Evolutionary conservation across 805 yeast species (phyloP).

Genomic region (Metschnikowia borealis): DNA sequence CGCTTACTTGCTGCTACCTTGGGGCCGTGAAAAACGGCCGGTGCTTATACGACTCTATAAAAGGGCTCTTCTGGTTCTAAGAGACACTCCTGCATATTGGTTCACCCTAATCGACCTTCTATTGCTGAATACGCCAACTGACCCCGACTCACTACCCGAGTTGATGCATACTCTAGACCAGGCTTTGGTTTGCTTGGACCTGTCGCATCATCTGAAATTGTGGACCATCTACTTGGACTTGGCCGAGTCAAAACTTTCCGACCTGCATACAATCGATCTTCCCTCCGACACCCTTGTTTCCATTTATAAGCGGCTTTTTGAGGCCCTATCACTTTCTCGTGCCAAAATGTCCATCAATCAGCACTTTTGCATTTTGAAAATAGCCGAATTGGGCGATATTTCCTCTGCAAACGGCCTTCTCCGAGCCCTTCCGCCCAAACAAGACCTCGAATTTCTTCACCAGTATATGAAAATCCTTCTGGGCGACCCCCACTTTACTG

Average conservation of each 20-base stretch:
- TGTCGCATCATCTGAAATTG: conserved; percentile 43
- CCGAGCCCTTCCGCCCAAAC: background rate
- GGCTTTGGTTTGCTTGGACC: conserved; percentile 46
- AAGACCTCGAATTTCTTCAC: conserved; percentile 2
- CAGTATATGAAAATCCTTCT: conserved; percentile 8
- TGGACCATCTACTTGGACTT: conserved; percentile 52
- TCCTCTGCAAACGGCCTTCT: conserved; percentile 29
- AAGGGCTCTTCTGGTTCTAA: conserved; percentile 9
- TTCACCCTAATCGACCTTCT: conserved; percentile 9
- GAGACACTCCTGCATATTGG: conserved; percentile 13
- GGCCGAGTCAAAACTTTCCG: conserved; percentile 31
- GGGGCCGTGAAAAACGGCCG: conserved; percentile 3
- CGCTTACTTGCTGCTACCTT: conserved; percentile 15
- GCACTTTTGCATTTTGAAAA: conserved; percentile 19
- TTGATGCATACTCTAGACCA: conserved; percentile 37
- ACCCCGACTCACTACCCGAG: background rate
- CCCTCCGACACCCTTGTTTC: conserved; percentile 12
- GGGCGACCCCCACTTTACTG: background rate
- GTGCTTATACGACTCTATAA: conserved; percentile 3
- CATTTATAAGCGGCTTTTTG: conserved; percentile 31
- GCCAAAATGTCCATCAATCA: background rate
- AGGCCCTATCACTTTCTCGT: conserved; percentile 1
- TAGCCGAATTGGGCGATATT: conserved; percentile 28
- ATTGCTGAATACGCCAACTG: background rate
- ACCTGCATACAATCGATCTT: too few species aligned